phyloP scores from a whole-genome alignment of 106 monocot genomes.

The Triglochin maritima region DNA sequence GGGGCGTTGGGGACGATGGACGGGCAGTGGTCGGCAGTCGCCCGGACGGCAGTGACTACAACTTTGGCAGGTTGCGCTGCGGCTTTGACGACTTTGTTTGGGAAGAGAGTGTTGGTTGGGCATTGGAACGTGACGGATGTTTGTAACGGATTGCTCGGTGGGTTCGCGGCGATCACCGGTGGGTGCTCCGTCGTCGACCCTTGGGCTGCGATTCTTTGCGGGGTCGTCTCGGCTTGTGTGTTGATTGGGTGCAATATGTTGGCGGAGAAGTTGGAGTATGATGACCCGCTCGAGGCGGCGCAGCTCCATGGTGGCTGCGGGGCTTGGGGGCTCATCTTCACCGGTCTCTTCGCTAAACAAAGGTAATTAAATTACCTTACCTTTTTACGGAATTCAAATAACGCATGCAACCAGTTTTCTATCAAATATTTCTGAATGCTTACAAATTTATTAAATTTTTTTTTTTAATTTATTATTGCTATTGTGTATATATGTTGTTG shows the following conservation, averaged over 20 bases:
- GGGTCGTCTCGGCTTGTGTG: slow-evolving; percentile 26
- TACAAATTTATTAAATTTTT: too few relatives aligned
- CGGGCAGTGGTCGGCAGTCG: slow-evolving; percentile 34
- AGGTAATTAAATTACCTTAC: not conserved
- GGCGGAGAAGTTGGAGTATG: slow-evolving; percentile 19
- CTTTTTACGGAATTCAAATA: too few relatives aligned
- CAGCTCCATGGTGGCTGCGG: slow-evolving; percentile 41
- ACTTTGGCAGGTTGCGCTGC: slow-evolving; percentile 30
- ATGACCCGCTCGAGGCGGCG: slow-evolving; percentile 37
- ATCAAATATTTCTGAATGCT: too few relatives aligned
- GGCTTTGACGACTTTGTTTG: slow-evolving; percentile 28
- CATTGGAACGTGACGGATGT: slow-evolving; percentile 36
- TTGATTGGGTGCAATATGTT: slow-evolving; percentile 30
- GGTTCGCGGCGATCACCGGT: slow-evolving; percentile 35
- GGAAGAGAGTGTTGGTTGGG: slow-evolving; percentile 16
- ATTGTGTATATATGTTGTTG: too few relatives aligned
- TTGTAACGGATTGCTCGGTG: slow-evolving; percentile 39
- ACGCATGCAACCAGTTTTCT: too few relatives aligned
- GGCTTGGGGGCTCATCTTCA: slow-evolving; percentile 34
- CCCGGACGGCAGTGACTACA: slow-evolving; percentile 32
- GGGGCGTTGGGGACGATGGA: slow-evolving; percentile 8
- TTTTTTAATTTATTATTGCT: too few relatives aligned
- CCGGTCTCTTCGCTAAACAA: slow-evolving; percentile 25
- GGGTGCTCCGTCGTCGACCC: slow-evolving; percentile 40
- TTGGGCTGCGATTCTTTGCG: slow-evolving; percentile 35